Percentiles rank a stretch among this genome's conserved stretches.
Conservation (phyloP, 768 basidiomycete species). For the Nevesoporus exiguus region DNA sequence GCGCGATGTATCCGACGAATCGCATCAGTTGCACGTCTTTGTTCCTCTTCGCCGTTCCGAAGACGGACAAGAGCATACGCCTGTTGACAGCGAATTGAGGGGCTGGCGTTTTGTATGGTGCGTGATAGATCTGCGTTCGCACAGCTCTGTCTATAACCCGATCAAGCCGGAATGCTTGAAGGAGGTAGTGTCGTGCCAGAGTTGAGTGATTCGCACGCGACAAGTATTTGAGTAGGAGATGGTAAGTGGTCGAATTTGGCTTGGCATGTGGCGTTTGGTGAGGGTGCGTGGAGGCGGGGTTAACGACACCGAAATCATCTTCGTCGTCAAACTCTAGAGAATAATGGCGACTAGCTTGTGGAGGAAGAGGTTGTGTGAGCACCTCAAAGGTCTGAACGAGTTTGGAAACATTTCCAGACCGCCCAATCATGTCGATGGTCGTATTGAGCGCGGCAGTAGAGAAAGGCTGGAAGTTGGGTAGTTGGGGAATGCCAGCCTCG, state of each 20-base stretch:
- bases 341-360: constrained; percentile 40
- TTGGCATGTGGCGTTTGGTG: constrained; percentile 40
- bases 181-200: constrained; percentile 65
- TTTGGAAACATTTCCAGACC: constrained; percentile 54
- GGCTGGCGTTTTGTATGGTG: constrained; percentile 36
- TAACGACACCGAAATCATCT: constrained; percentile 46
- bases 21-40: constrained; percentile 58
- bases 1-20: constrained; percentile 52
- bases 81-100: constrained; percentile 57
- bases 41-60: constrained; percentile 55
- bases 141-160: constrained; percentile 31
- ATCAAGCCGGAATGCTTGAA: constrained; percentile 50
- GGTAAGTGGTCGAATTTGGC: constrained; percentile 69
- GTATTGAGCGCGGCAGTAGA: constrained; percentile 70
- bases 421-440: constrained; percentile 67
- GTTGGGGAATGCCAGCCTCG: constrained; percentile 11
- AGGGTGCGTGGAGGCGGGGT: constrained; percentile 35
- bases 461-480: constrained; percentile 41
- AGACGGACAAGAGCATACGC: constrained; percentile 52
- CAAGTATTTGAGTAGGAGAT: constrained; percentile 57
- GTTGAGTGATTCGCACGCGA: constrained; percentile 44
- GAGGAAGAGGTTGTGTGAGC: constrained; percentile 67
- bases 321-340: constrained; percentile 65
- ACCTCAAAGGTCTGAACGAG: constrained; percentile 77
- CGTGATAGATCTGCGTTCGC: constrained; percentile 32